Percentiles rank a stretch among this genome's conserved stretches.
Conservation (phyloP, 805 yeast genomes). For the Saccharomycopsis capsularis region DNA sequence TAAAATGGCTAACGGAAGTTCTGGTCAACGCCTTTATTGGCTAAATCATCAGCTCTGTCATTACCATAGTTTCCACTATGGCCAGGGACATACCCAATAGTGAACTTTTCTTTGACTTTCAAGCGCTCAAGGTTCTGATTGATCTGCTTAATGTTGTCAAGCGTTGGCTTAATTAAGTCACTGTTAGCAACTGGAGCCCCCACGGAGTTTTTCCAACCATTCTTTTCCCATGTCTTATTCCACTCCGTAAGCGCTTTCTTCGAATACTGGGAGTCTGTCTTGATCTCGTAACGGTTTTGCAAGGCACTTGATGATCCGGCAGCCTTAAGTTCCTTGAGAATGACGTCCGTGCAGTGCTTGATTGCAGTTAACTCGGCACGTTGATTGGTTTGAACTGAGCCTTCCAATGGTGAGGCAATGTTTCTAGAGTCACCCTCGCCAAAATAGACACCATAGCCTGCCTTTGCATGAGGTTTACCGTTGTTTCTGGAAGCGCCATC, state of each 20-base stretch:
- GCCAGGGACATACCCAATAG: slow-evolving; percentile 63
- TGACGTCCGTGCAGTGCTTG: slow-evolving; percentile 42
- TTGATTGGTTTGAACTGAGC: slow-evolving; percentile 59
- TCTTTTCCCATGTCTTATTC: slow-evolving; percentile 47
- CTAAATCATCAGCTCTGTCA: slow-evolving; percentile 68
- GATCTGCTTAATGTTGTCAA: slow-evolving; percentile 32
- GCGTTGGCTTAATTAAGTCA: slow-evolving; percentile 40
- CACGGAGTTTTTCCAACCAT: slow-evolving; percentile 44
- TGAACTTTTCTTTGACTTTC: too few species aligned
- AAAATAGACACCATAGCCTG: slow-evolving; percentile 75
- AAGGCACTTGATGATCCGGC: slow-evolving; percentile 23
- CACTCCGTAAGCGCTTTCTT: slow-evolving; percentile 51
- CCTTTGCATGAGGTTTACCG: slow-evolving; percentile 38
- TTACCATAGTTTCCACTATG: slow-evolving; percentile 69
- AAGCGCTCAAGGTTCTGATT: slow-evolving; percentile 35
- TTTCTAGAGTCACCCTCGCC: slow-evolving; percentile 51
- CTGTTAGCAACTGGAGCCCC: slow-evolving; percentile 43
- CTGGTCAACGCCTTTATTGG: slow-evolving; percentile 52
- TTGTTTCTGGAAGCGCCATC: slow-evolving; percentile 74
- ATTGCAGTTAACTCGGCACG: slow-evolving; percentile 75
- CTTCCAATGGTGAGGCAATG: slow-evolving; percentile 44
- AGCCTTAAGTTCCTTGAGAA: slow-evolving; percentile 30
- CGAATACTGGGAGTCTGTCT: slow-evolving; percentile 68
- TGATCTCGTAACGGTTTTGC: slow-evolving; percentile 35
- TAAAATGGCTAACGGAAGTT: background rate